Conservation (phyloP, 306 rosid genomes). For the Calophaca sinica region DNA sequence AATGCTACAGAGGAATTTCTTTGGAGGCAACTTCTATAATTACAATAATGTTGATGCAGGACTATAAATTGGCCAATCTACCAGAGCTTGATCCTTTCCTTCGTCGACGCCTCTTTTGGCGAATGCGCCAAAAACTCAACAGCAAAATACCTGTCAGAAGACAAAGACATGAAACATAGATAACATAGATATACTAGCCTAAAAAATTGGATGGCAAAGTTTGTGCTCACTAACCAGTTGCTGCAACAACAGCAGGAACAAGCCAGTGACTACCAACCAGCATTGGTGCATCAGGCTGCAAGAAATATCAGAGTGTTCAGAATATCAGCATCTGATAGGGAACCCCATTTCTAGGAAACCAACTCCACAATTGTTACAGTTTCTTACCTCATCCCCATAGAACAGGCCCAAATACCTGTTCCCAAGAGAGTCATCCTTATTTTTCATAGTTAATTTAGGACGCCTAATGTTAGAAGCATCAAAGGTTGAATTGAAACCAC, state of each 20-base stretch:
- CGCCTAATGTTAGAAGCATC: constrained; percentile 47
- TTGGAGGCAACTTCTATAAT: constrained; percentile 45
- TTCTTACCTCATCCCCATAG: constrained; percentile 83
- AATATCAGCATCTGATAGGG: constrained; percentile 26
- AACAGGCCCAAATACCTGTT: constrained; percentile 76
- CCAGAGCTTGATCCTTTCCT: constrained; percentile 77
- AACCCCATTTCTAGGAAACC: neutral
- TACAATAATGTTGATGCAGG: constrained; percentile 37
- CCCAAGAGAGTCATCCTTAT: constrained; percentile 57
- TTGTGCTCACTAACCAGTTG: constrained; percentile 64
- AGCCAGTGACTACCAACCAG: constrained; percentile 80
- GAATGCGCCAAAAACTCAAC: constrained; percentile 84
- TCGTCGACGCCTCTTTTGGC: constrained; percentile 82
- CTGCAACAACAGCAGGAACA: constrained; percentile 71
- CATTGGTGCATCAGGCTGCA: constrained; percentile 83
- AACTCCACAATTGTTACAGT: constrained; percentile 16
- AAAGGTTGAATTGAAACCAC: constrained; percentile 65
- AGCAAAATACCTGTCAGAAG: constrained; percentile 63
- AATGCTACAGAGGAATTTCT: constrained; percentile 48
- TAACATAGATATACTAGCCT: neutral
- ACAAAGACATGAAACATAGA: constrained; percentile 17
- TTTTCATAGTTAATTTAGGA: constrained; percentile 41
- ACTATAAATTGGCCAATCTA: constrained; percentile 71
- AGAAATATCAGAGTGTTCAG: constrained; percentile 39
- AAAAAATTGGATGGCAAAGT: constrained; percentile 25